Evolutionary conservation across 129 eudicot genomes (phyloP), one percentile per base, ranked within the genome.

Genomic region (Flaveria trinervia): DNA sequence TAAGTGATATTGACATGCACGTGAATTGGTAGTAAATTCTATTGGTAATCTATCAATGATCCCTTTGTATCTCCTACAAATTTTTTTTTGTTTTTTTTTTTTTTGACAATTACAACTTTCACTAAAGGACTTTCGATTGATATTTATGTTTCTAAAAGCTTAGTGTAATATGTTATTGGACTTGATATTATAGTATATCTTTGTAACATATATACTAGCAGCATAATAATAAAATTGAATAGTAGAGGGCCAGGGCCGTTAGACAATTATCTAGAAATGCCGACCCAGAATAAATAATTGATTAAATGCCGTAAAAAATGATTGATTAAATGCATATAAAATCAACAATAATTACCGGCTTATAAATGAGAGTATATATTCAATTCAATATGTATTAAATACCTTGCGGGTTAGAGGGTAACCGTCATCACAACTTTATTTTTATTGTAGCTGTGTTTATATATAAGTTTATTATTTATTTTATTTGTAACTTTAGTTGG

Each of bases 351-450:
- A 61, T 74, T 22, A 74, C 55, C 62, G 45, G 45, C 48, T 25
- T 23, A 61, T 60, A 60, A 44, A 30, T 74, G 48, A 60, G 25
- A 43, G 59, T 46, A 74, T 62, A 74, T 74, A 45, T 44, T 74
- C 57, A 60, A 74, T 74, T 50, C 56, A 59, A 17, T 59, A 60
- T 45, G 30, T 48, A 25, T 74, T 60, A 61, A 60, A 60, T 74
- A 61, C 26, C 70, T 25, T 60, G 70, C 57, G 70, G 57, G 55
- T 59, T 59, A 74, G 57, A 74, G 59, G 51, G 70, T 57, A 39
- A 74, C 68, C 56, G 59, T 54, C 78, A 59, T 59, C 73, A 45
- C 22, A 9, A 52, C 59, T 52, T 52, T 52, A 52, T 16, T 52
- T 52, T 52, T 52, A 52, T 52, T 52, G 59, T 16, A 55, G 7